Percentiles rank a stretch among this genome's conserved stretches.
These are phyloP conservation scores for Phyllostachys edulis DNA, from an alignment of 176 grass and related monocot species.

Conservation along the genomic window DNA sequence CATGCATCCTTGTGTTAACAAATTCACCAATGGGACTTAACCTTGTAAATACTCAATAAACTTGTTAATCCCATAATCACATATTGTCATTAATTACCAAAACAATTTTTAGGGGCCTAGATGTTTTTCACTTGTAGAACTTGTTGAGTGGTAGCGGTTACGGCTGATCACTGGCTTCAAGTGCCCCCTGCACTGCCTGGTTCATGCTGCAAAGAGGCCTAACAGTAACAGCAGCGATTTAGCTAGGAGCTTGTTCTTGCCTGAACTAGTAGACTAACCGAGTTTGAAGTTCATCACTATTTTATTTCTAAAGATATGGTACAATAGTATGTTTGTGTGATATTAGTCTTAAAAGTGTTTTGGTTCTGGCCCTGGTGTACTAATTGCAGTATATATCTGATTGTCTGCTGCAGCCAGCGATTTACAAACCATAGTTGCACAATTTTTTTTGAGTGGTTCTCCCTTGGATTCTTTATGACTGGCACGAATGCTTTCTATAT, in stretches of 20 bases:
- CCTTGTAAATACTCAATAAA: no score
- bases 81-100: no score
- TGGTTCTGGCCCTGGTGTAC: neutral
- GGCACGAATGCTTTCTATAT: neutral
- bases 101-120: no score
- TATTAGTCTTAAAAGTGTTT: neutral
- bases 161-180: neutral
- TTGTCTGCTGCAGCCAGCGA: neutral
- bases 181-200: neutral
- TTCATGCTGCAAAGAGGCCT: neutral
- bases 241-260: neutral
- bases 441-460: neutral
- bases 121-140: no score
- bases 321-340: neutral
- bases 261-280: neutral
- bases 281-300: neutral
- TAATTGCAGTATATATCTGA: neutral
- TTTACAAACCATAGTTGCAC: neutral
- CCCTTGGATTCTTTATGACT: conserved; percentile 9
- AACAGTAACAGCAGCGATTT: neutral
- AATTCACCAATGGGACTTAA: no score
- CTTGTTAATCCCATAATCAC: no score
- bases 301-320: neutral
- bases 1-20: no score
- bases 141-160: neutral